Conservation (phyloP, 208 protist species). For the Acanthamoeba sp. region DNA sequence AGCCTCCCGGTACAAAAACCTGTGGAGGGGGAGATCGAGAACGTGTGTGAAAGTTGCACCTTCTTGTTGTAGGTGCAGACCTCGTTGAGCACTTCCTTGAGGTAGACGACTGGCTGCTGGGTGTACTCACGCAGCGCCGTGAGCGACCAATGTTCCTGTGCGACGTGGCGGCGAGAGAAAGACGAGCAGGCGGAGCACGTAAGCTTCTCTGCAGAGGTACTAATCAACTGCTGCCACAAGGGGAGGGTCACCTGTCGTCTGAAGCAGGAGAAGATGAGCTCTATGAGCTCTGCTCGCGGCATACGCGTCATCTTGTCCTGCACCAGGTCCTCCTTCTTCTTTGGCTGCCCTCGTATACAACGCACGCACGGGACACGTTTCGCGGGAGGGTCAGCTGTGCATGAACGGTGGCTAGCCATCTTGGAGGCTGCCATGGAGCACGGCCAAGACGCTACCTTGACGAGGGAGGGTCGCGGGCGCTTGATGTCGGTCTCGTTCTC, state of each 20-base stretch:
- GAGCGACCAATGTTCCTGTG: neutral
- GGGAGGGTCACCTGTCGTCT: neutral
- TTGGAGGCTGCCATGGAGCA: too few species aligned
- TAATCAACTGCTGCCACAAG: neutral
- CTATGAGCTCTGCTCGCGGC: constrained; percentile 19
- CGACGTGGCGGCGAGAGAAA: neutral
- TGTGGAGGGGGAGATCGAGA: neutral
- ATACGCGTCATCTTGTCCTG: constrained; percentile 58
- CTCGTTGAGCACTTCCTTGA: constrained; percentile 56
- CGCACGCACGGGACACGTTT: too few species aligned
- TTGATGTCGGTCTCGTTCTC: constrained; percentile 57
- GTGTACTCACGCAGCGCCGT: constrained; percentile 25
- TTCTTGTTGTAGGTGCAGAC: constrained; percentile 58
- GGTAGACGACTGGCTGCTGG: constrained; percentile 26
- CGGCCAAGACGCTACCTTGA: neutral
- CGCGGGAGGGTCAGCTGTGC: too few species aligned
- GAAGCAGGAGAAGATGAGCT: constrained; percentile 67
- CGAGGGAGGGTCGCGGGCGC: neutral
- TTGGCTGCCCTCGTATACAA: neutral
- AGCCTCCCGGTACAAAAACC: neutral
- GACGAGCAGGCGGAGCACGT: too few species aligned
- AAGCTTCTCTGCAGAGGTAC: neutral
- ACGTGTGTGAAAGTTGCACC: neutral
- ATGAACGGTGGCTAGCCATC: too few species aligned
- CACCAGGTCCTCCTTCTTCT: constrained; percentile 58